Conservation (phyloP, 2,329 filamentous ascomycete species). For the Aspergillus sp. region DNA sequence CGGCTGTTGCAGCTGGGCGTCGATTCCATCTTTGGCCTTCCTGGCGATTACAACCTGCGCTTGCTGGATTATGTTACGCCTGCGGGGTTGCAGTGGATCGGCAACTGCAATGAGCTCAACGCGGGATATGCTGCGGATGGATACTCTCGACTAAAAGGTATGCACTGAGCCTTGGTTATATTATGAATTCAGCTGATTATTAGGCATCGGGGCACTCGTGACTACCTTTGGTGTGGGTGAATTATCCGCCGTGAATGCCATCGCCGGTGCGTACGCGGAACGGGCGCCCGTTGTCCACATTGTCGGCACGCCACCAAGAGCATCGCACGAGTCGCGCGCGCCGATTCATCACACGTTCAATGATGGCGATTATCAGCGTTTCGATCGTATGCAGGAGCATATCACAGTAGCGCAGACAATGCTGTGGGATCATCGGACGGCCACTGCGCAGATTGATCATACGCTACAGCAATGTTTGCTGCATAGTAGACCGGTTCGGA, state of each 20-base stretch:
- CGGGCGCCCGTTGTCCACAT: slow-evolving; percentile 63
- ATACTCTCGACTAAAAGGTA: slow-evolving; percentile 34
- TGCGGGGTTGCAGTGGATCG: slow-evolving; percentile 58
- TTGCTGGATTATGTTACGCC: slow-evolving; percentile 62
- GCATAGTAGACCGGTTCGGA: slow-evolving; percentile 51
- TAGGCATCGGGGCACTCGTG: slow-evolving; percentile 20
- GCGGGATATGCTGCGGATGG: slow-evolving; percentile 47
- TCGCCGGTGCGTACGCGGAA: slow-evolving; percentile 70
- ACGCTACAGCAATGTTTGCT: slow-evolving; percentile 48
- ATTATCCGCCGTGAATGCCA: slow-evolving; percentile 65
- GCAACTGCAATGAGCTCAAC: slow-evolving; percentile 68
- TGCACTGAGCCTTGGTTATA: slow-evolving; percentile 13
- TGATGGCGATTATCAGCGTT: slow-evolving; percentile 49
- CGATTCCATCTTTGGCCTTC: slow-evolving; percentile 63
- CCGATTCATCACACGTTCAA: slow-evolving; percentile 64
- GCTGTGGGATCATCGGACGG: slow-evolving; percentile 40
- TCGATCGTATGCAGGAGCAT: slow-evolving; percentile 45
- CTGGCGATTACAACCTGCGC: slow-evolving; percentile 67
- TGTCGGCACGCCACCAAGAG: slow-evolving; percentile 48
- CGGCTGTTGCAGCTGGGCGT: slow-evolving; percentile 61
- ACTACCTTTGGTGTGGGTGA: slow-evolving; percentile 56
- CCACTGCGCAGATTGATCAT: slow-evolving; percentile 48
- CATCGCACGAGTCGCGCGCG: slow-evolving; percentile 39
- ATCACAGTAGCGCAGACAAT: slow-evolving; percentile 48
- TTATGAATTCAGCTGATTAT: not conserved